A percentile compares a stretch with the other conserved stretches of the same genome.
Evolutionary conservation across 768 basidiomycete species (phyloP).

Genomic region (Hericium rajendrae): DNA sequence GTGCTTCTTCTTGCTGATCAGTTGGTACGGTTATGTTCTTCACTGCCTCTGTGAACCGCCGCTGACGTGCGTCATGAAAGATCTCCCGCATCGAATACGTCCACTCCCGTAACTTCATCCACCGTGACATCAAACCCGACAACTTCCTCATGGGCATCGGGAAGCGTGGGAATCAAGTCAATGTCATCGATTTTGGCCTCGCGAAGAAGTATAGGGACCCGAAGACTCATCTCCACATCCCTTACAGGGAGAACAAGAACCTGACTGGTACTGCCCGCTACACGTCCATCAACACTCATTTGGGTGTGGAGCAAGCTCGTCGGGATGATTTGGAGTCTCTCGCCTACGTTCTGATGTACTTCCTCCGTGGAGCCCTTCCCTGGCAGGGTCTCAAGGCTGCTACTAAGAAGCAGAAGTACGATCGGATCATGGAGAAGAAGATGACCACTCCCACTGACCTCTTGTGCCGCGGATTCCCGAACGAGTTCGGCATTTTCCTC

Average conservation of each 20-base stretch:
- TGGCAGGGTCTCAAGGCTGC: slow-evolving; percentile 99
- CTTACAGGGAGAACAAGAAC: slow-evolving; percentile 99
- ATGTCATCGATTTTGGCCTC: slow-evolving; percentile 95
- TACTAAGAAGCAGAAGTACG: slow-evolving; percentile 99
- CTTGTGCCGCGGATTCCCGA: slow-evolving; percentile 98
- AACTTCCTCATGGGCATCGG: slow-evolving; percentile 99
- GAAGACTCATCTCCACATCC: slow-evolving; percentile 98
- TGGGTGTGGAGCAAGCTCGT: slow-evolving; percentile 97
- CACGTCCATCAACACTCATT: slow-evolving; percentile 98
- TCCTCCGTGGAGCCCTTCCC: slow-evolving; percentile 94
- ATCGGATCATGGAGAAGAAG: slow-evolving; percentile 99
- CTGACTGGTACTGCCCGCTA: slow-evolving; percentile 97
- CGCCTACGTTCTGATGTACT: slow-evolving; percentile 99
- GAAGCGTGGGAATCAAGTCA: slow-evolving; percentile 99
- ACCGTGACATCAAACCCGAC: slow-evolving; percentile 98
- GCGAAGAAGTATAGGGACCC: slow-evolving; percentile 99
- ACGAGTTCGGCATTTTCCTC: slow-evolving; percentile 98
- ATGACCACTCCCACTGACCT: slow-evolving; percentile 98
- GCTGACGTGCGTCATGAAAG: slow-evolving; percentile 29
- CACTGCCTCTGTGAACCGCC: background rate
- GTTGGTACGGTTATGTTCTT: slow-evolving; percentile 45
- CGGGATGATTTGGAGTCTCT: slow-evolving; percentile 97
- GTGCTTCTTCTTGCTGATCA: slow-evolving; percentile 95
- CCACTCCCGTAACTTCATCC: slow-evolving; percentile 98
- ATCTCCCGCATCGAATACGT: slow-evolving; percentile 99